Conservation (phyloP, 495 filamentous ascomycete genomes). For the Mytilinidion resinicola region DNA sequence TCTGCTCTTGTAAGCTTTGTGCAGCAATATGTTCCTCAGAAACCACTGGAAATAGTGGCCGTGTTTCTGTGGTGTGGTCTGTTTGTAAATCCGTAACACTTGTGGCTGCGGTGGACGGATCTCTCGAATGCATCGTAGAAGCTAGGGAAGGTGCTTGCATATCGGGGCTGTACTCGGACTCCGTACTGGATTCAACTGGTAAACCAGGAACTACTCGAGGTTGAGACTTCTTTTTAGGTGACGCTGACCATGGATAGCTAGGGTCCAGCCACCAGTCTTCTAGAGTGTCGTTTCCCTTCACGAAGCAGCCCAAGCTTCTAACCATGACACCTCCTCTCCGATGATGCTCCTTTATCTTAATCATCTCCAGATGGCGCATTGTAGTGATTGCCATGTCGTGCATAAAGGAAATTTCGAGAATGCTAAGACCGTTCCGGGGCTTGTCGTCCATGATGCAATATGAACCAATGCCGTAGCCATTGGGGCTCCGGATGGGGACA, state of each 20-base stretch:
- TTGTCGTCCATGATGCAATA: slow-evolving; percentile 60
- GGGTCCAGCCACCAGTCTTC: no score
- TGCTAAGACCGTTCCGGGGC: slow-evolving; percentile 38
- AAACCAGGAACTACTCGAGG: no score
- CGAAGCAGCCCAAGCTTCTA: slow-evolving; percentile 56
- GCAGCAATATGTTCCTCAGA: neutral
- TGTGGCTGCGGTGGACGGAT: no score
- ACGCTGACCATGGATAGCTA: no score
- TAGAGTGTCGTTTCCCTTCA: slow-evolving; percentile 42
- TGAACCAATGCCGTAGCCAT: slow-evolving; percentile 64
- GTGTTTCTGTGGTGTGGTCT: neutral
- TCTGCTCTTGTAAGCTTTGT: slow-evolving; percentile 3
- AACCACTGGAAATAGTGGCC: neutral
- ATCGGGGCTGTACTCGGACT: slow-evolving; percentile 14
- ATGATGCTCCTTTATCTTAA: slow-evolving; percentile 51
- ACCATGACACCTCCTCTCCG: slow-evolving; percentile 54
- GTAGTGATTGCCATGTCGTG: slow-evolving; percentile 48
- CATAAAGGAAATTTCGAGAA: slow-evolving; percentile 29
- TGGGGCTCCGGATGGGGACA: slow-evolving; percentile 59
- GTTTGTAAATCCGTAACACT: no score
- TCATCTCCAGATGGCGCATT: slow-evolving; percentile 59
- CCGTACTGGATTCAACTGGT: no score
- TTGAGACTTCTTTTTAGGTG: no score
- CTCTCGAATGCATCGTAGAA: no score
- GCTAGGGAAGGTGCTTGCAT: neutral